Percentiles rank a stretch among this genome's conserved stretches.
Evolutionary conservation across 2,329 filamentous ascomycete genomes (phyloP).

Genomic region (Simplicillium sp.): DNA sequence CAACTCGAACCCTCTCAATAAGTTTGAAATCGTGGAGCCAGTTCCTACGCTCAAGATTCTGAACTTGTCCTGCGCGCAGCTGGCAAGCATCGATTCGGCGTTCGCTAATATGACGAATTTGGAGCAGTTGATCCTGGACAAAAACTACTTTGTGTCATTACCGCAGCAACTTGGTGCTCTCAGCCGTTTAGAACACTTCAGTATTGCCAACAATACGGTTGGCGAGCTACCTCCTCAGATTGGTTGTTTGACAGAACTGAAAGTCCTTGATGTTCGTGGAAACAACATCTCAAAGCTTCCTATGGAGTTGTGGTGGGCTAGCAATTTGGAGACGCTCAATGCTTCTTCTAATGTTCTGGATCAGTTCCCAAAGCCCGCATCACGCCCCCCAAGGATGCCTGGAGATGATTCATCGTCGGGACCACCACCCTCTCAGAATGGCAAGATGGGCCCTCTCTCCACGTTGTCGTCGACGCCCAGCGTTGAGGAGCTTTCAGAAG

Average conservation of each 20-base stretch:
- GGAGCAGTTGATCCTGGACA: conserved; percentile 81
- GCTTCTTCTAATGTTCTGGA: conserved; percentile 91
- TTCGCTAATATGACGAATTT: conserved; percentile 83
- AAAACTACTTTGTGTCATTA: conserved; percentile 89
- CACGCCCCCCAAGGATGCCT: conserved; percentile 54
- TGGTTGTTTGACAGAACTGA: conserved; percentile 76
- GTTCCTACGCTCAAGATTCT: conserved; percentile 77
- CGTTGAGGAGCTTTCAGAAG: conserved; percentile 65
- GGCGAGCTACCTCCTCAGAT: conserved; percentile 79
- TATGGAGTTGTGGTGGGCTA: conserved; percentile 92
- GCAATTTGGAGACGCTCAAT: conserved; percentile 83
- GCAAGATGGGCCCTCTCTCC: conserved; percentile 30
- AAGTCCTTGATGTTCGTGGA: conserved; percentile 77
- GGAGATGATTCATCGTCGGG: conserved; percentile 31
- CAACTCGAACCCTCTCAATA: conserved; percentile 91
- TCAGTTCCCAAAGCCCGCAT: conserved; percentile 78
- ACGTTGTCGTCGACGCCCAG: conserved; percentile 53
- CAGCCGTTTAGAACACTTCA: conserved; percentile 78
- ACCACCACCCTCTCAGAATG: conserved; percentile 24
- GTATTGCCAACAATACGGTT: conserved; percentile 85
- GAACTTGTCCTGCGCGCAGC: conserved; percentile 83
- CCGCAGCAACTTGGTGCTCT: conserved; percentile 79
- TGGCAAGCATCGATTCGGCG: conserved; percentile 80
- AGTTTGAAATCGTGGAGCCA: conserved; percentile 71
- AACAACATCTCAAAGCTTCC: conserved; percentile 89